Base-by-base conservation (phyloP, 2,329 filamentous ascomycete species). In the Hymenoscyphus fructigenus region DNA sequence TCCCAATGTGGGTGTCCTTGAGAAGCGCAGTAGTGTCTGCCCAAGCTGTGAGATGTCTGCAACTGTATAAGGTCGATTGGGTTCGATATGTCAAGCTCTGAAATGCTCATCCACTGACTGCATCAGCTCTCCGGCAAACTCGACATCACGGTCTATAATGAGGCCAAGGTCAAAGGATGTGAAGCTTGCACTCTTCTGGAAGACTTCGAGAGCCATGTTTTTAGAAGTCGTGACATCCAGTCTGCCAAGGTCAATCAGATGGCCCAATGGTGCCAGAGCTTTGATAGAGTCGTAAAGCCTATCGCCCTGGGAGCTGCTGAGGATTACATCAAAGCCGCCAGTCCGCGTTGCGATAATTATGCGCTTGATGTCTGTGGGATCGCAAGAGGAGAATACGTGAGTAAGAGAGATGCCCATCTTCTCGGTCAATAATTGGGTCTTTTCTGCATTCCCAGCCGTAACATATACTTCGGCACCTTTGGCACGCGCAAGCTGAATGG, bases 261-360 rank as follows among this genome's bases (percentile, higher is more conserved):
- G 63, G 10, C 65, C 65, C 15, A 65, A 38, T 23, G 64, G 60
- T 5, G 76, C 74, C 1, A 79, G 32, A 56, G 73, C 76, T 14
- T 69, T 44, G 74, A 73, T 77, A 2, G 73, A 64, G 6, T 71
- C 63, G 17, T 68, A 66, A 1, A 74, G 65, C 3, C 66, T 20
- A 9, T 74, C 71, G 7, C 71, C 72, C 5, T 32, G 15, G 20
- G 72, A 57, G 6, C 68, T 69, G 59, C 71, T 73, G 14, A 75
- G 55, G 6, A 73, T 65, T 1, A 74, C 66, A 47, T 75, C 71
- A 34, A 73, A 70, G 32, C 72, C 72, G 12, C 38, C 17, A 23
- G 65, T 59, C 12, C 62, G 44, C 23, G 71, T 73, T 10, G 64
- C 62, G 26, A 55, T 3, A 14, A 61, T 63, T 3, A 76, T 63